phyloP scores from a whole-genome alignment of 2,329 filamentous ascomycete genomes.

The Xylaria arbuscula region DNA sequence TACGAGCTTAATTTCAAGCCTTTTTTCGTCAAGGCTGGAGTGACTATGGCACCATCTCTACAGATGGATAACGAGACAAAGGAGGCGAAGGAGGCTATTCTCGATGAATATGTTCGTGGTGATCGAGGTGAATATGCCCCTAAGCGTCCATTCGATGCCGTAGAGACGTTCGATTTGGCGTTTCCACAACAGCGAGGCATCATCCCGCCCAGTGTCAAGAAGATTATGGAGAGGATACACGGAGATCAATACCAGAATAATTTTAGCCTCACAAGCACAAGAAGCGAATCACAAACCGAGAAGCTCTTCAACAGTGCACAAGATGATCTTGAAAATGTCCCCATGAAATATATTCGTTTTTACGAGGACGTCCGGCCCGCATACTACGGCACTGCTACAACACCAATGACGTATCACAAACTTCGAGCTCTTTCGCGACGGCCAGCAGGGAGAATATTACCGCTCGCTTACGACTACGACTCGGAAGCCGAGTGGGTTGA shows the following conservation, averaged over 20 bases:
- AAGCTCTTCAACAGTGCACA: slow-evolving; percentile 52
- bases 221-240: slow-evolving; percentile 69
- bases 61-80: slow-evolving; percentile 68
- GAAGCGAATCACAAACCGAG: slow-evolving; percentile 56
- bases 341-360: slow-evolving; percentile 72
- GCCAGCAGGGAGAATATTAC: slow-evolving; percentile 66
- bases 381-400: slow-evolving; percentile 79
- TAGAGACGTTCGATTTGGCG: slow-evolving; percentile 59
- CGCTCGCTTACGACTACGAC: slow-evolving; percentile 84
- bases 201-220: slow-evolving; percentile 64
- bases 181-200: slow-evolving; percentile 58
- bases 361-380: slow-evolving; percentile 73
- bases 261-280: slow-evolving; percentile 44
- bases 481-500: slow-evolving; percentile 88
- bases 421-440: slow-evolving; percentile 64
- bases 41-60: slow-evolving; percentile 73
- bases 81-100: slow-evolving; percentile 60
- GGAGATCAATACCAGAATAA: slow-evolving; percentile 51
- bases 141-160: slow-evolving; percentile 56
- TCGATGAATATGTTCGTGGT: slow-evolving; percentile 65
- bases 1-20: slow-evolving; percentile 81
- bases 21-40: slow-evolving; percentile 81
- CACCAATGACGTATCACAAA: slow-evolving; percentile 62
- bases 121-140: slow-evolving; percentile 58
- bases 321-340: slow-evolving; percentile 57